Evolutionary conservation across 208 protist genomes (phyloP).

Genomic region (Willaertia magna): DNA sequence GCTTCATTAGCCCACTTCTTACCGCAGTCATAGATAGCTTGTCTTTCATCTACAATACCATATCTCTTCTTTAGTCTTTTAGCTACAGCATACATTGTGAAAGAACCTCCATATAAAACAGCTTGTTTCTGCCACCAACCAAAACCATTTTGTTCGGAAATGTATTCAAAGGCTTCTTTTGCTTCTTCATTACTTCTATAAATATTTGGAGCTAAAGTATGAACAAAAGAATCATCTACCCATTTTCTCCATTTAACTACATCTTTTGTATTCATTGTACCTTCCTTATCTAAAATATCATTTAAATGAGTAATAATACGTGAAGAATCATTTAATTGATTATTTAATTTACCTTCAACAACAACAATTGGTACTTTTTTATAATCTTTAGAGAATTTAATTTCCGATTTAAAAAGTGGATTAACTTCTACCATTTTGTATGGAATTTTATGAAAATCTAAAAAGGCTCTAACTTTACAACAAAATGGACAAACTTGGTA

Average conservation of each 20-base stretch:
- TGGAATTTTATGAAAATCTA: conserved; percentile 25
- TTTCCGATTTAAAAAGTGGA: conserved; percentile 17
- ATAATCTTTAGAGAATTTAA: conserved; percentile 20
- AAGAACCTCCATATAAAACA: not conserved
- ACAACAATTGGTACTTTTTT: conserved; percentile 24
- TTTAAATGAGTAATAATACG: not conserved
- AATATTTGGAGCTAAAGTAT: conserved; percentile 10
- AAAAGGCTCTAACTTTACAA: conserved; percentile 16
- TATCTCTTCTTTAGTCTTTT: conserved; percentile 2
- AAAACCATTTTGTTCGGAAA: not conserved
- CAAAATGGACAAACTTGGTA: conserved; percentile 12
- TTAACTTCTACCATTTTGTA: conserved; percentile 25
- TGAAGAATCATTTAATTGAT: conserved; percentile 14
- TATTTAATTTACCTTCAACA: not conserved
- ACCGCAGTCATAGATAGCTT: not conserved
- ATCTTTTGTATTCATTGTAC: not conserved
- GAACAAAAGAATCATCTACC: not conserved
- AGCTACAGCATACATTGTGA: not conserved
- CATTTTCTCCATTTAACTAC: not conserved
- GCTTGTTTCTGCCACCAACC: not conserved
- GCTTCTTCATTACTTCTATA: not conserved
- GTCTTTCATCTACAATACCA: not conserved
- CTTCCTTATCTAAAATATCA: not conserved
- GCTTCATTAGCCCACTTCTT: not conserved
- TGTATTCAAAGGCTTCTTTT: conserved; percentile 9